phyloP scores from a whole-genome alignment of 176 grass and related monocot species.

The Oryza meridionalis region DNA sequence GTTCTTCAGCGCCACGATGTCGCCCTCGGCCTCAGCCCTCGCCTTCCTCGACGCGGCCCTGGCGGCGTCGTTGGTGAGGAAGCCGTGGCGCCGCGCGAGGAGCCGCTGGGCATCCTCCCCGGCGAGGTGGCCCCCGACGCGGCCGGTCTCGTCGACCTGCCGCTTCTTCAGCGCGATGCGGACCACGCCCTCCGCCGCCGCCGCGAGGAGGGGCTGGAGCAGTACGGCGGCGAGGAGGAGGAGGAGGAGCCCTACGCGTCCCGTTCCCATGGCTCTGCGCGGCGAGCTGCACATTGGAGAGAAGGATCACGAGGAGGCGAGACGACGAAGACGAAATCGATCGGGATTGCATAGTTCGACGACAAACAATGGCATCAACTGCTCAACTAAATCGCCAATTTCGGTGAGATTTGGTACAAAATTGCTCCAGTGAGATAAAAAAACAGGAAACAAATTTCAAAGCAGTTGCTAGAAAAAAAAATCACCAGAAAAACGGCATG shows the following conservation, averaged over 20 bases:
- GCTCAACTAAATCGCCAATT: not conserved
- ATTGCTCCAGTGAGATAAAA: no score
- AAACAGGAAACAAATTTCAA: not conserved
- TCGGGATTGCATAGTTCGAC: not conserved
- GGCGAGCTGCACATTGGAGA: slow-evolving; percentile 3
- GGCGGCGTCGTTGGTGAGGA: slow-evolving; percentile 28
- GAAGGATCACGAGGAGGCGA: not conserved
- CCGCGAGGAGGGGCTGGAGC: slow-evolving; percentile 41
- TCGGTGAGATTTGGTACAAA: not conserved
- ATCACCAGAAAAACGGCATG: not conserved
- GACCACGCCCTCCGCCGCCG: slow-evolving; percentile 49
- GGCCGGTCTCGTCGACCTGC: slow-evolving; percentile 25
- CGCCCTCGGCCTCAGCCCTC: slow-evolving; percentile 30
- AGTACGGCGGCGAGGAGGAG: slow-evolving; percentile 57
- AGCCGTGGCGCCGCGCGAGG: slow-evolving; percentile 49
- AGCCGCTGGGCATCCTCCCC: slow-evolving; percentile 36
- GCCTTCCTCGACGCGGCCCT: not conserved
- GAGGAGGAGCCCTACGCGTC: slow-evolving; percentile 32
- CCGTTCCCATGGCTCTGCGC: slow-evolving; percentile 56
- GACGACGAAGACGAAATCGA: not conserved
- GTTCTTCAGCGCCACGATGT: slow-evolving; percentile 74
- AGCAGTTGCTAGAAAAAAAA: not conserved
- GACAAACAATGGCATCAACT: not conserved
- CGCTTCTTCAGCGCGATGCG: slow-evolving; percentile 71
- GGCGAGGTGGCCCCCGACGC: slow-evolving; percentile 20